phyloP scores from a whole-genome alignment of 768 basidiomycete genomes.

The Hygrocybe punicea region DNA sequence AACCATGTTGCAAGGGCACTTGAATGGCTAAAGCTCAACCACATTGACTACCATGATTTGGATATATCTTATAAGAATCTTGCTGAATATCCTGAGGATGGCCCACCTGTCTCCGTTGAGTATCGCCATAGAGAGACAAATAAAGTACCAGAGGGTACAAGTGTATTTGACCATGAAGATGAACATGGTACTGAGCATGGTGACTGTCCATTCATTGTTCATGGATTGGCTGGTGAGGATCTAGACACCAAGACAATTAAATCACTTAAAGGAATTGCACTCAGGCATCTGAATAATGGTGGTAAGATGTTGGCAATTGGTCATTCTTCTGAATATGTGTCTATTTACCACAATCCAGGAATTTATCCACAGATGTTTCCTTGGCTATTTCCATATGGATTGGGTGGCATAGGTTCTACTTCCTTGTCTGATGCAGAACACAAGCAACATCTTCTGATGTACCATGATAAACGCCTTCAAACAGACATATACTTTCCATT shows the following conservation, averaged over 20 bases:
- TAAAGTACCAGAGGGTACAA: conserved; percentile 9
- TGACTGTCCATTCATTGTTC: conserved; percentile 36
- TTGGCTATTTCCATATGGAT: conserved; percentile 40
- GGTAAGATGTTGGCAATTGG: conserved; percentile 21
- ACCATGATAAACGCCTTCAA: conserved; percentile 40
- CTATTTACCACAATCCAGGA: conserved; percentile 29
- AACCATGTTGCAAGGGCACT: conserved; percentile 25
- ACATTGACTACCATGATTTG: conserved; percentile 30
- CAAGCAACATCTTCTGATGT: conserved; percentile 30
- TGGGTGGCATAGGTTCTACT: conserved; percentile 28
- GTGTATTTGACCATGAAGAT: conserved; percentile 9
- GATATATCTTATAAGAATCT: conserved; percentile 25
- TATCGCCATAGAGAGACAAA: conserved; percentile 12
- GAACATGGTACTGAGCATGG: conserved; percentile 26
- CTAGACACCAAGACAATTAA: conserved; percentile 13
- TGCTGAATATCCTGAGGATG: conserved; percentile 10
- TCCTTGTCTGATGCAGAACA: conserved; percentile 17
- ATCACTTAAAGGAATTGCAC: conserved; percentile 19
- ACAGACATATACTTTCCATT: conserved; percentile 35
- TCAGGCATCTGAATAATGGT: conserved; percentile 16
- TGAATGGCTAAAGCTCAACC: conserved; percentile 35
- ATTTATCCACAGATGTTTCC: conserved; percentile 40
- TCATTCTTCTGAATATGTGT: conserved; percentile 12
- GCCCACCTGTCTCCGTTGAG: conserved; percentile 21
- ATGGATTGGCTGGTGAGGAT: conserved; percentile 31